Evolutionary conservation across 2,329 filamentous ascomycete species (phyloP), one percentile per base, ranked within the genome.

Genomic region (Neofusicoccum parvum): DNA sequence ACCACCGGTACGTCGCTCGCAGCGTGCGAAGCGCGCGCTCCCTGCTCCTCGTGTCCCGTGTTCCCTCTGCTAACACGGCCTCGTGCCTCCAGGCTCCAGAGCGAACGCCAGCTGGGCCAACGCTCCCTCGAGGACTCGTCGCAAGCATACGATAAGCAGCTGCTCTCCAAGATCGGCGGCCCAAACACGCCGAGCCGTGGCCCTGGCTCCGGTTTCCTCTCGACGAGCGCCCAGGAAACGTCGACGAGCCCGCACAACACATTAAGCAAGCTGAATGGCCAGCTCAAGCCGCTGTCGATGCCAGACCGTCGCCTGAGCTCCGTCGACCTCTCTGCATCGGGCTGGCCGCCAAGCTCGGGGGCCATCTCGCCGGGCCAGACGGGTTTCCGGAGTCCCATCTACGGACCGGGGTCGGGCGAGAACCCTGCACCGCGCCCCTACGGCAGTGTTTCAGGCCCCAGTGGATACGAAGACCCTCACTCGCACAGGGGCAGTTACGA

Each of bases 401-500:
- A 76, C 59, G 78, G 79, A 46, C 67, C 72, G 10, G 69, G 65
- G 41, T 70, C 70, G 43, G 66, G 53, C 54, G 64, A 64, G 58
- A 65, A 65, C 71, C 17, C 71, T 62, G 73, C 50, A 69, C 54
- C 32, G 23, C 77, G 81, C 68, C 81, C 82, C 27, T 83, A 83
- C 67, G 80, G 79, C 45, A 82, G 80, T 70, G 79, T 80, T 66
- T 83, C 83, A 12, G 80, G 80, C 2, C 76, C 79, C 23, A 76
- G 80, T 66, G 73, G 72, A 36, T 67, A 76, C 36, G 86, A 88
- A 66, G 86, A 87, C 65, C 74, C 75, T 48, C 78, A 80, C 36
- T 84, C 82, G 15, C 84, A 87, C 67, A 81, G 86, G 65, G 85
- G 87, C 53, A 88, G 86, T 72, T 88, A 88, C 77, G 88, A 90